Base-by-base conservation (phyloP, 192 early-diverging fungal genomes). In the Dimargaris xerosporica region DNA sequence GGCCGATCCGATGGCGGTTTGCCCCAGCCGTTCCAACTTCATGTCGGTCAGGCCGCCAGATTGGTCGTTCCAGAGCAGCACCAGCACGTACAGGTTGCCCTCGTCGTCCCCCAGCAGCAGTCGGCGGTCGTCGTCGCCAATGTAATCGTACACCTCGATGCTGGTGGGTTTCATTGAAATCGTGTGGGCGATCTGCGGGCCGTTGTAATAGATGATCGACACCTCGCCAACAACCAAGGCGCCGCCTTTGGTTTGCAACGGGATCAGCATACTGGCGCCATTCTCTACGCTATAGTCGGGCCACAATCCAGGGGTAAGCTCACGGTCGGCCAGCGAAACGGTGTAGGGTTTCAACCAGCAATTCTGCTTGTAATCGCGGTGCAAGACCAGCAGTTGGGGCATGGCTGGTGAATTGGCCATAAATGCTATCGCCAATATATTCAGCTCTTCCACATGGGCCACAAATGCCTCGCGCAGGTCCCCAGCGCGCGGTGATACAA, bases 81-180 rank as follows among this genome's bases (percentile, higher is more conserved):
- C 73, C 0, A 86, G 66, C 10, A 85, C 67, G 58, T 79, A 82
- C 30, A 96, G 61, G 4, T 67, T 69, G 41, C 89, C 89, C 7
- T 67, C 64, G 34, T 73, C 67, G 66, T 92, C 91, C 19, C 82
- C 82, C 4, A 92, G 56, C n/a, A 93, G 73, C 64, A 79, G 85
- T 56, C 83, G 75, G 26, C 67, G 59, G 45, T 76, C 71, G 6
- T 75, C 69, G 15, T 63, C 64, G 64, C 84, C 79, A 1, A 88
- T 62, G 54, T 69, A 72, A n/a, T 70, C 74, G 62, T 71, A 75
- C 62, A 80, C 74, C 61, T 77, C 78, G 34, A 85, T 76, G 7
- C 73, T 61, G 11, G 75, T 78, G 5, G 72, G 69, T 23, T 67
- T 60, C 26, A 83, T 79, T 21, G 62, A 63, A 13, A 63, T 54